Evolutionary conservation across 1,139 yeast genomes (phyloP).

Genomic region (Debaryomyces fabryi): DNA sequence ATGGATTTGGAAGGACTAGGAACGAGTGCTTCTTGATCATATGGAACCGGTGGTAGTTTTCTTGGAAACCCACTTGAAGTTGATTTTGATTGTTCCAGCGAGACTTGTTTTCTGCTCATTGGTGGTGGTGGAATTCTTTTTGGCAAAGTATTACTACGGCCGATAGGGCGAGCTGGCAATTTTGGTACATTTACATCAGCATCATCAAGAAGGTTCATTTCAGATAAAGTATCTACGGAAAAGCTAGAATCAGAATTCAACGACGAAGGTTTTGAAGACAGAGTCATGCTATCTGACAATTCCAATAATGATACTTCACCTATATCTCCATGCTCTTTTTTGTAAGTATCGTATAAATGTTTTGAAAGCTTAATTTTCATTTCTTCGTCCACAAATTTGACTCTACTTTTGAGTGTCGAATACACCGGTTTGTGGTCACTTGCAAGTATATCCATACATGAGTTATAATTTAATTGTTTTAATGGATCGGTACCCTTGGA

Average conservation of each 20-base stretch:
- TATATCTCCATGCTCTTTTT: slow-evolving; percentile 30
- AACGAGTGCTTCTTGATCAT: background rate
- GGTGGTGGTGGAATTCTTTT: slow-evolving; percentile 47
- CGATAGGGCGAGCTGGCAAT: slow-evolving; percentile 21
- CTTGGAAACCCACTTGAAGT: slow-evolving; percentile 19
- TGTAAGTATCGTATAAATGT: slow-evolving; percentile 35
- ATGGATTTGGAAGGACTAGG: slow-evolving; percentile 3
- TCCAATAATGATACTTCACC: slow-evolving; percentile 24
- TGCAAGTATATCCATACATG: slow-evolving; percentile 55
- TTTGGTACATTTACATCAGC: slow-evolving; percentile 22
- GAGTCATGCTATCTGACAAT: slow-evolving; percentile 17
- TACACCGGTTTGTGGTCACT: slow-evolving; percentile 95
- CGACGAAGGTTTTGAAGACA: slow-evolving; percentile 19
- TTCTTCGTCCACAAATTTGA: slow-evolving; percentile 58
- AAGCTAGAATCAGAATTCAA: slow-evolving; percentile 20
- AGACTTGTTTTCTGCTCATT: slow-evolving; percentile 22
- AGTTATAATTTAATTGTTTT: slow-evolving; percentile 60
- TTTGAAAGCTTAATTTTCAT: slow-evolving; percentile 35
- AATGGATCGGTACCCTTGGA: slow-evolving; percentile 48
- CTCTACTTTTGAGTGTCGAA: slow-evolving; percentile 68
- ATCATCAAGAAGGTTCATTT: slow-evolving; percentile 41
- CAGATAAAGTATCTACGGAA: slow-evolving; percentile 35
- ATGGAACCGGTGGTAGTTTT: slow-evolving; percentile 14
- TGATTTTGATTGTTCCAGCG: slow-evolving; percentile 3
- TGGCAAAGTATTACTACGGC: slow-evolving; percentile 21